Base-by-base conservation (phyloP, 1,139 yeast genomes). In the Hyphopichia pseudoburtonii region DNA sequence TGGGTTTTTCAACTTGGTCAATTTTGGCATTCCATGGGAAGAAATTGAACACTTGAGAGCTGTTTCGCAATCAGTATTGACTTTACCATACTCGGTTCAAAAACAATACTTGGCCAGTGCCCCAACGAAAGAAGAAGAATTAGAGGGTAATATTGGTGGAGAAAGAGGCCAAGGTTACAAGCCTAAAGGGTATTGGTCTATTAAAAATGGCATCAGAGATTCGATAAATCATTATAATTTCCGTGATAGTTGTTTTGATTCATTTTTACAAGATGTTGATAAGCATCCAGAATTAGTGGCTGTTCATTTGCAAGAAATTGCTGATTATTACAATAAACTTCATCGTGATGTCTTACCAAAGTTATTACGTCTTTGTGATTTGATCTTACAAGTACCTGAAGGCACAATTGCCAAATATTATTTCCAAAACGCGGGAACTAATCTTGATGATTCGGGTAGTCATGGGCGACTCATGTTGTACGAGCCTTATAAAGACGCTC, bases 101-200 rank as follows among this genome's bases (percentile, higher is more conserved):
- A 42, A 47, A n/a, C 47, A 61, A 23, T 67, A 62, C 41, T 50
- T 68, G 24, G 72, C 74, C 2, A 73, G 76, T 15, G 64, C 69
- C 2, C 45, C 52, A 17, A 51, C 54, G 5, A 57, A 63, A 14
- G 71, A 64, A 39, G 52, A 56, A 29, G 70, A 64, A 38, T 44
- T 46, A 17, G 35, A 45, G 3, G 40, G 35, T 12, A 37, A 40
- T 2, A 36, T 59, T 31, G 78, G 78, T 1, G 74, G 71, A 10
- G 76, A 72, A 42, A 54, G 76, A 33, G 76, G 76, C 9, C 54
- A 57, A 22, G 78, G 78, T 0, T 73, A 57, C 50, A 73, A 73
- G 43, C 78, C 78, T 22, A 61, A 52, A 41, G 73, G 72, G 0
- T 66, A 67, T 41, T 69, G 74, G 77, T 52, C 64, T 24, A 60